Conservation (phyloP, 2,329 filamentous ascomycete species). For the Colletotrichum godetiae region DNA sequence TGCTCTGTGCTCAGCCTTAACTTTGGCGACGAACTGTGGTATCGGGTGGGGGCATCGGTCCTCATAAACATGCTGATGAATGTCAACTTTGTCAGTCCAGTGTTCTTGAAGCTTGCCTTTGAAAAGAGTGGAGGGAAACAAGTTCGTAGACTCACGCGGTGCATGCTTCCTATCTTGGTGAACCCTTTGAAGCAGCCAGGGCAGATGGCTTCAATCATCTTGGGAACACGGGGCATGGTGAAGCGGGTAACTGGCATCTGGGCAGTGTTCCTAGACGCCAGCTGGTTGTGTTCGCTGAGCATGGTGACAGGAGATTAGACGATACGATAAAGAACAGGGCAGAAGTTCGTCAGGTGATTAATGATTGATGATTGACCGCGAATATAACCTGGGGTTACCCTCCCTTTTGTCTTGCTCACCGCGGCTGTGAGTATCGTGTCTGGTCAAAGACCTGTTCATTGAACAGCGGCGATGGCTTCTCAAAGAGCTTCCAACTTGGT, state of each 20-base stretch:
- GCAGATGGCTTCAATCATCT: constrained; percentile 24
- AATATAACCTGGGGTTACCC: neutral
- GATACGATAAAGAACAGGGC: neutral
- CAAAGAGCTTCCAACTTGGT: neutral
- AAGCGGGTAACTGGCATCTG: neutral
- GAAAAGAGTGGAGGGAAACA: neutral
- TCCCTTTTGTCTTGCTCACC: neutral
- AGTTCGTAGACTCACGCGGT: constrained; percentile 7
- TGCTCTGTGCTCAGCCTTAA: constrained; percentile 14
- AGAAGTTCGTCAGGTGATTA: neutral
- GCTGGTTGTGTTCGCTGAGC: neutral
- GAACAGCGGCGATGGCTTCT: neutral
- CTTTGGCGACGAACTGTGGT: constrained; percentile 19
- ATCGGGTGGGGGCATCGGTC: constrained; percentile 17
- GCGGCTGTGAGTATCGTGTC: neutral
- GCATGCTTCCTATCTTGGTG: constrained; percentile 26
- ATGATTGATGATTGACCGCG: neutral
- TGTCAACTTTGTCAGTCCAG: neutral
- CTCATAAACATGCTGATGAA: constrained; percentile 14
- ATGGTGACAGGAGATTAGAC: neutral
- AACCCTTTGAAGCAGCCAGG: constrained; percentile 22
- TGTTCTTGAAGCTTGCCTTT: neutral
- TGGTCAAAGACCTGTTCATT: neutral
- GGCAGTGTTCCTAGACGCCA: neutral
- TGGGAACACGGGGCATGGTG: constrained; percentile 1